Conservation (phyloP, 345 rosid species). For the Lumnitzera littorea region DNA sequence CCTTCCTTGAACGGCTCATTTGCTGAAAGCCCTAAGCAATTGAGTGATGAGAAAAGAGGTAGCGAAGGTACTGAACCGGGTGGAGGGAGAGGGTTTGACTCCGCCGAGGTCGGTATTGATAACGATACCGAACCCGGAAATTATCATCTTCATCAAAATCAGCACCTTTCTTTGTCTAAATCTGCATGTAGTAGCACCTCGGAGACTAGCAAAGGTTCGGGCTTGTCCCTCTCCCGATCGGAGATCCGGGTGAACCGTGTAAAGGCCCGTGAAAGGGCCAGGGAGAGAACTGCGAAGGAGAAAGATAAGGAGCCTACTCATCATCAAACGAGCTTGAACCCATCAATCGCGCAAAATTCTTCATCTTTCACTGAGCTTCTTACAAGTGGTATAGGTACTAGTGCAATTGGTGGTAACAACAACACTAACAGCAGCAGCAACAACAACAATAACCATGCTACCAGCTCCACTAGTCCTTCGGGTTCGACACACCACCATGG, state of each 20-base stretch:
- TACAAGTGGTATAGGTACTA: slow-evolving; percentile 37
- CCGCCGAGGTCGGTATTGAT: slow-evolving; percentile 48
- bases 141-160: slow-evolving; percentile 41
- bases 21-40: slow-evolving; percentile 51
- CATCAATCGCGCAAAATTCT: slow-evolving; percentile 36
- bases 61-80: slow-evolving; percentile 21
- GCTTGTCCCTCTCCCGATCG: slow-evolving; percentile 66
- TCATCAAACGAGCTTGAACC: slow-evolving; percentile 14
- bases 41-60: slow-evolving; percentile 50
- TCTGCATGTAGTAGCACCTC: slow-evolving; percentile 95
- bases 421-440: slow-evolving; percentile 9
- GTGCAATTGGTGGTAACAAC: too few relatives aligned
- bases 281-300: slow-evolving; percentile 81
- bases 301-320: slow-evolving; percentile 39
- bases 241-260: slow-evolving; percentile 52
- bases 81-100: slow-evolving; percentile 37
- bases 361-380: slow-evolving; percentile 81
- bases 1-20: slow-evolving; percentile 66
- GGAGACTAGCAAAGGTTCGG: slow-evolving; percentile 87
- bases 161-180: slow-evolving; percentile 58
- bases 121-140: slow-evolving; percentile 24
- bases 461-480: slow-evolving; percentile 19
- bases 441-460: slow-evolving; percentile 4
- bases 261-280: slow-evolving; percentile 68
- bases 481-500: slow-evolving; percentile 24